These are phyloP conservation scores for Ustilago crameri DNA, from an alignment of 1,284 basidiomycete species.

Conservation along the genomic window DNA sequence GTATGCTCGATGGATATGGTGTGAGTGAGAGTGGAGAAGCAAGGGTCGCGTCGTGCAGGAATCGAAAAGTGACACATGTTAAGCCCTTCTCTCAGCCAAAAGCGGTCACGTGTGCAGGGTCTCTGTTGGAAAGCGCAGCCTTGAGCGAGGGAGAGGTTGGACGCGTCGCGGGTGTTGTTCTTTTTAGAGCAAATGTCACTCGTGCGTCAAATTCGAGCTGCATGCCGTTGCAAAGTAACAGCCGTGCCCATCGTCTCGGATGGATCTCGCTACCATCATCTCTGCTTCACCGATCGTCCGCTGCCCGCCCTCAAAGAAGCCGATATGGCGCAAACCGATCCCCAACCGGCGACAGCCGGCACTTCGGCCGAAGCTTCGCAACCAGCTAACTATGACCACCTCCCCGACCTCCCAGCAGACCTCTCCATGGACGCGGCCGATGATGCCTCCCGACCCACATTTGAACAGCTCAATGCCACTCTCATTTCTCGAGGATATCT, in stretches of 20 bases:
- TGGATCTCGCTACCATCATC: slow-evolving; percentile 19
- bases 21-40: slow-evolving; percentile 16
- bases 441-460: slow-evolving; percentile 30
- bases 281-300: background rate
- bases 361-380: background rate
- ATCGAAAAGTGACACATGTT: slow-evolving; percentile 7
- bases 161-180: slow-evolving; percentile 53
- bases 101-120: slow-evolving; percentile 21
- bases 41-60: slow-evolving; percentile 35
- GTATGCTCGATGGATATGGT: background rate
- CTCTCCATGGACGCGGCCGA: slow-evolving; percentile 19
- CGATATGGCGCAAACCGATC: slow-evolving; percentile 6
- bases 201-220: slow-evolving; percentile 4
- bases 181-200: slow-evolving; percentile 2
- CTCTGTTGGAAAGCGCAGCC: background rate
- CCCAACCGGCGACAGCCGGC: background rate
- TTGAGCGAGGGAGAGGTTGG: background rate
- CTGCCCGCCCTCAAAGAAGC: background rate
- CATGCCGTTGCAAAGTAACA: background rate
- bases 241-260: background rate
- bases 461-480: slow-evolving; percentile 54
- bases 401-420: slow-evolving; percentile 39
- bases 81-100: background rate
- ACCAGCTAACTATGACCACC: slow-evolving; percentile 28
- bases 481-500: slow-evolving; percentile 55